Percentiles rank a stretch among this genome's conserved stretches.
Evolutionary conservation across 2,329 filamentous ascomycete genomes (phyloP).

Genomic region (Ceratocystiopsis sp.): DNA sequence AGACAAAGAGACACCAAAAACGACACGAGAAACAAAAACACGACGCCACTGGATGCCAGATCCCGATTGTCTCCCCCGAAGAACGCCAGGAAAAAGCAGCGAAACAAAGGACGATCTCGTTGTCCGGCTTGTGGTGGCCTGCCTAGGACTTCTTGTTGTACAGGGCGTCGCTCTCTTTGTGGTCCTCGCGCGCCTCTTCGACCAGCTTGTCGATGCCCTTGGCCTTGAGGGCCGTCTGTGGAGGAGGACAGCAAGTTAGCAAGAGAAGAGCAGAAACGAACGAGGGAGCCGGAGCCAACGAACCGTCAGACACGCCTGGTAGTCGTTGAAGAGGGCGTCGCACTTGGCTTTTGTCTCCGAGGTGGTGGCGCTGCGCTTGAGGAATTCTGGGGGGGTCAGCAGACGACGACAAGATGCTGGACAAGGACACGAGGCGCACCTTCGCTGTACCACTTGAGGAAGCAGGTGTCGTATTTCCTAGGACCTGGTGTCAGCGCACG

Average conservation of each 20-base stretch:
- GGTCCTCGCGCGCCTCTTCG: slow-evolving; percentile 77
- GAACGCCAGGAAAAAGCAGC: neutral
- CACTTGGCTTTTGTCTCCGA: slow-evolving; percentile 57
- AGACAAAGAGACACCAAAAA: neutral
- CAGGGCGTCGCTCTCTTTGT: slow-evolving; percentile 68
- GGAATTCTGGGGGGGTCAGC: slow-evolving; percentile 48
- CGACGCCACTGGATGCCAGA: too few species aligned
- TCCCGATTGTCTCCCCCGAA: too few species aligned
- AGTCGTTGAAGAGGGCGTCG: slow-evolving; percentile 68
- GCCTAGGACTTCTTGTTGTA: slow-evolving; percentile 28
- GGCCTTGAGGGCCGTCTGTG: slow-evolving; percentile 67
- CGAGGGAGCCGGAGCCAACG: slow-evolving; percentile 13
- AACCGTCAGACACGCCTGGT: slow-evolving; percentile 74
- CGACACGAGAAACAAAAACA: too few species aligned
- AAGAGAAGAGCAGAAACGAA: neutral
- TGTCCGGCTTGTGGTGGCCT: too few species aligned
- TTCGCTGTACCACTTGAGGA: slow-evolving; percentile 98
- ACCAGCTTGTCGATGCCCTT: slow-evolving; percentile 86
- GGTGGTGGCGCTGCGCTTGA: slow-evolving; percentile 64
- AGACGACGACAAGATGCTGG: neutral
- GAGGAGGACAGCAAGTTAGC: too few species aligned
- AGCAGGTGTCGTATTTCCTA: slow-evolving; percentile 91
- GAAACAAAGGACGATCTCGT: neutral
- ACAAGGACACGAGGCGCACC: slow-evolving; percentile 38
- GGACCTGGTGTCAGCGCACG: neutral